phyloP scores from a whole-genome alignment of 257 asterid species.

The Petunia axillaris region DNA sequence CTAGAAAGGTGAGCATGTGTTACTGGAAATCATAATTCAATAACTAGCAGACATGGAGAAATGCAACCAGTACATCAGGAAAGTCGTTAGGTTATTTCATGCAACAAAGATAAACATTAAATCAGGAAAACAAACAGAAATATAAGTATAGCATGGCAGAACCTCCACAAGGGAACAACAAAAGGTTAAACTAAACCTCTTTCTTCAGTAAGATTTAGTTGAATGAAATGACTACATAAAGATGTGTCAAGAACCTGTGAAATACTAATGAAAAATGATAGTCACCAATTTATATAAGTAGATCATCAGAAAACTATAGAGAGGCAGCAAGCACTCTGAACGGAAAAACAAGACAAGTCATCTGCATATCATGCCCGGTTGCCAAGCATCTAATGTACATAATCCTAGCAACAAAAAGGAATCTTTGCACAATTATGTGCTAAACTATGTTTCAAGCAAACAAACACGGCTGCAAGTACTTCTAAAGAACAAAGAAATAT shows the following conservation, averaged over 20 bases:
- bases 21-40: conserved; percentile 5
- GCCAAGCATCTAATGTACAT: background rate
- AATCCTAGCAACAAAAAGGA: background rate
- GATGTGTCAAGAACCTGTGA: background rate
- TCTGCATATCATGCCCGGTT: background rate
- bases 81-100: conserved; percentile 9
- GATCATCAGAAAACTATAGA: background rate
- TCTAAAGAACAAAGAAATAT: background rate
- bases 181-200: background rate
- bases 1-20: background rate
- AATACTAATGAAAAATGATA: background rate
- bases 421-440: background rate
- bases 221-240: background rate
- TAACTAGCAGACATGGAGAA: background rate
- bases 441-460: background rate
- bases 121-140: background rate
- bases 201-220: background rate
- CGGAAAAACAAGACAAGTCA: background rate
- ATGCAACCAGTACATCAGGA: conserved; percentile 7
- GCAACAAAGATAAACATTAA: background rate
- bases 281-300: background rate
- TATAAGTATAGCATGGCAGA: conserved; percentile 1
- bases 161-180: background rate
- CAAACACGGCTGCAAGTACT: background rate
- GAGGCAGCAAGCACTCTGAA: background rate